Evolutionary conservation across 805 yeast species (phyloP).

Genomic region (Peterozyma xylosa): DNA sequence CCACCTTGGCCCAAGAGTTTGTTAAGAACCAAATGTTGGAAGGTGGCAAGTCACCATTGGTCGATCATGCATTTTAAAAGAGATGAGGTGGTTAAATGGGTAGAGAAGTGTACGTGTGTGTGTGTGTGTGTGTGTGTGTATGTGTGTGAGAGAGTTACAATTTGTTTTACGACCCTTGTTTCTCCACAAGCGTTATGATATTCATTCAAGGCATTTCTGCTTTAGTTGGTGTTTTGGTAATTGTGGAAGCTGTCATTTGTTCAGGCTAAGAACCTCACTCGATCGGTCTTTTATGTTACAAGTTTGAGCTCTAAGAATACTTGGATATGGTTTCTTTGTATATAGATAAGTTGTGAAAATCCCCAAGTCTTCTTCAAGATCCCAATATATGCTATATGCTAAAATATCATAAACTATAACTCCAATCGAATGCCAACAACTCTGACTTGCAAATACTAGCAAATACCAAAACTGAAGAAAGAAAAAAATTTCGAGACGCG

Average conservation of each 20-base stretch:
- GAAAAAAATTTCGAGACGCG: neutral
- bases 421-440: constrained; percentile 1
- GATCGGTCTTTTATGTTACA: too few relatives aligned
- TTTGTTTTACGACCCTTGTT: too few relatives aligned
- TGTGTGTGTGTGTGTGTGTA: neutral
- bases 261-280: too few relatives aligned
- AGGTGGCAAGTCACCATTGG: constrained; percentile 7
- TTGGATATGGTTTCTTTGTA: too few relatives aligned
- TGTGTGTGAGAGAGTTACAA: neutral
- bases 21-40: constrained; percentile 42
- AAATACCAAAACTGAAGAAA: neutral
- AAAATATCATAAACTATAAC: too few relatives aligned
- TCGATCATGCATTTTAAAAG: neutral
- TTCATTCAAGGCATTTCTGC: too few relatives aligned
- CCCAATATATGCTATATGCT: constrained; percentile 11
- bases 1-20: constrained; percentile 47
- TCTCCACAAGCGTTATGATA: too few relatives aligned
- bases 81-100: too few relatives aligned
- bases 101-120: too few relatives aligned
- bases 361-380: constrained; percentile 3
- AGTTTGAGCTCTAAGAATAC: too few relatives aligned
- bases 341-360: too few relatives aligned
- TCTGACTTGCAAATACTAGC: neutral
- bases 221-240: too few relatives aligned
- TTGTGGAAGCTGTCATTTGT: neutral